Evolutionary conservation across 768 basidiomycete genomes (phyloP).

Genomic region (Boletus rufocinnamomeus): DNA sequence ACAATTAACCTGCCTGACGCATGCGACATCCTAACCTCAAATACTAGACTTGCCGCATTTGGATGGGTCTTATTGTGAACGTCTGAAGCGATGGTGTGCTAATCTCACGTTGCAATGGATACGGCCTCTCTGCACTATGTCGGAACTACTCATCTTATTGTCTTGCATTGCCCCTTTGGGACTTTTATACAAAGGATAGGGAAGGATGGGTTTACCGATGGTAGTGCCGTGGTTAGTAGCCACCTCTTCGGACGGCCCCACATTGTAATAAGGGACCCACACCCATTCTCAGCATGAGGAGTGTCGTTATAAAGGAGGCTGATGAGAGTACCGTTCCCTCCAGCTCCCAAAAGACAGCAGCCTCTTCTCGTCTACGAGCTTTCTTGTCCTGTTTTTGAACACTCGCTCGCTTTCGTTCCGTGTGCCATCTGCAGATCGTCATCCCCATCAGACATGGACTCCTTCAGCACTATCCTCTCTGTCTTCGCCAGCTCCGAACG

Average conservation of each 20-base stretch:
- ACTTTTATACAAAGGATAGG: not conserved
- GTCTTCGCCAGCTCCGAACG: conserved; percentile 12
- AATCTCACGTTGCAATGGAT: conserved; percentile 11
- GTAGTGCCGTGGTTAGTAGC: not conserved
- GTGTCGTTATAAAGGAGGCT: conserved; percentile 20
- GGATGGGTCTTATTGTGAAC: conserved; percentile 23
- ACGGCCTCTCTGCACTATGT: not conserved
- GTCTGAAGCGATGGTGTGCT: not conserved
- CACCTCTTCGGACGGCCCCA: conserved; percentile 2
- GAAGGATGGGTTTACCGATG: not conserved
- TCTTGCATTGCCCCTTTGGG: conserved; percentile 13
- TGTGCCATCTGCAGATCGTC: not conserved
- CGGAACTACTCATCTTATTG: conserved; percentile 22
- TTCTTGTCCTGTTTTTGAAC: not conserved
- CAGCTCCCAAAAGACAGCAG: conserved; percentile 13
- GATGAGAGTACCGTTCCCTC: not conserved
- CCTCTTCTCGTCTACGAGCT: conserved; percentile 4
- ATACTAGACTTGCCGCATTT: conserved; percentile 25
- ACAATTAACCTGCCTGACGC: not conserved
- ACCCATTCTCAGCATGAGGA: conserved; percentile 3
- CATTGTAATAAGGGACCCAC: not conserved
- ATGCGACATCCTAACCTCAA: not conserved
- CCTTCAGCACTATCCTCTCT: conserved; percentile 20
- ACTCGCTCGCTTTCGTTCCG: not conserved
- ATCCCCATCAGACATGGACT: conserved; percentile 23